These are phyloP conservation scores for Fonsecaea monophora DNA, from an alignment of 2,329 filamentous ascomycete species.

Conservation along the genomic window DNA sequence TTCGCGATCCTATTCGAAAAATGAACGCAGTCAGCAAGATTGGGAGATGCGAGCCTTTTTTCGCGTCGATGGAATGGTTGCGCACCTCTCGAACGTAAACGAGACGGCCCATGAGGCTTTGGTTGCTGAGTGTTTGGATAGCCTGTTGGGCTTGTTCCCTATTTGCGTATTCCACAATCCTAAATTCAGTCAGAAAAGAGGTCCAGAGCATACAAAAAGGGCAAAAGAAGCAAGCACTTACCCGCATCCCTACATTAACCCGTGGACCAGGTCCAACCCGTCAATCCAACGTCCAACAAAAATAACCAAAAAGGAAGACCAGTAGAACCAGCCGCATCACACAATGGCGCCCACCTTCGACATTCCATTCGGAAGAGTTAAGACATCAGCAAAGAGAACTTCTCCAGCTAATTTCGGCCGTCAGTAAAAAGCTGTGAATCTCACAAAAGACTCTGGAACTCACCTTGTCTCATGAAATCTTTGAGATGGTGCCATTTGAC, in stretches of 20 bases:
- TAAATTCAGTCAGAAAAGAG: conserved; percentile 47
- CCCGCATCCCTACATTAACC: conserved; percentile 99
- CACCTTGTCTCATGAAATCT: conserved; percentile 99
- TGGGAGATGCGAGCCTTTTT: background rate
- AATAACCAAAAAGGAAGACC: conserved; percentile 61
- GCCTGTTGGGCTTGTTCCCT: conserved; percentile 98
- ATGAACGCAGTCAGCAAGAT: conserved; percentile 5
- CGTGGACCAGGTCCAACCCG: conserved; percentile 91
- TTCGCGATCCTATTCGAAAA: conserved; percentile 78
- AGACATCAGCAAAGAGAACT: conserved; percentile 98
- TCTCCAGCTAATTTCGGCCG: conserved; percentile 78
- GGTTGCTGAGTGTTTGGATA: conserved; percentile 97
- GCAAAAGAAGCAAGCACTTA: conserved; percentile 63
- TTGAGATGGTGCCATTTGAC: conserved; percentile 99
- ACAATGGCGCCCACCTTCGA: conserved; percentile 99
- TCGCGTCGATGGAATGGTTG: conserved; percentile 1
- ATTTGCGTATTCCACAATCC: conserved; percentile 99
- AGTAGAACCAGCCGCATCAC: conserved; percentile 85
- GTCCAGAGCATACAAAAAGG: background rate
- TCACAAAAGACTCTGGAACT: conserved; percentile 20
- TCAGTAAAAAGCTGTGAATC: conserved; percentile 27
- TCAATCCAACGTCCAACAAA: conserved; percentile 98
- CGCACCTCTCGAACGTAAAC: conserved; percentile 96
- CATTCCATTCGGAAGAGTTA: conserved; percentile 99
- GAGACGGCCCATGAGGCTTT: conserved; percentile 96